Evolutionary conservation across 2,329 filamentous ascomycete genomes (phyloP).

Genomic region (Colletotrichum simmondsii): DNA sequence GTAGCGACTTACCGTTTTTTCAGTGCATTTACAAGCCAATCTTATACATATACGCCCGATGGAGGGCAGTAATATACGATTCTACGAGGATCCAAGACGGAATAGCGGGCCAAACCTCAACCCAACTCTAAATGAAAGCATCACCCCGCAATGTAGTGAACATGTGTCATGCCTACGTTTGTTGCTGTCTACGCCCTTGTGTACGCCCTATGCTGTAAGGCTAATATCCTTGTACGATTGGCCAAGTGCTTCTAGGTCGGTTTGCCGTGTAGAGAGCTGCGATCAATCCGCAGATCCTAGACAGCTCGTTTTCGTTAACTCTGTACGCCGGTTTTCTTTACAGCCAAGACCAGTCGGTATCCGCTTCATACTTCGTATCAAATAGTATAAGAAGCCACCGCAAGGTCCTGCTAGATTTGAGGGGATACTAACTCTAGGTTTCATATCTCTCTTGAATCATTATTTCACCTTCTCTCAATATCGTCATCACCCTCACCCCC

Average conservation of each 20-base stretch:
- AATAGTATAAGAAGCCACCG: too few species aligned
- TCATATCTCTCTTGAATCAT: too few species aligned
- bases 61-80: constrained; percentile 23
- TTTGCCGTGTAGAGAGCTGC: neutral
- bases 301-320: neutral
- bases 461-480: too few species aligned
- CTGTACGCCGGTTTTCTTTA: neutral
- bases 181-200: neutral
- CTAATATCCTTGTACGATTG: neutral
- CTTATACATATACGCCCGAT: neutral
- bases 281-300: neutral
- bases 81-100: constrained; percentile 18
- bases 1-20: constrained; percentile 23
- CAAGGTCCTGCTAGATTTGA: too few species aligned
- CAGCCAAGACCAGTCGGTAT: neutral
- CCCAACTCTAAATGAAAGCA: neutral
- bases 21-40: constrained; percentile 15
- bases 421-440: too few species aligned
- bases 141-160: neutral
- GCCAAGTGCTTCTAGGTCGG: neutral
- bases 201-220: neutral
- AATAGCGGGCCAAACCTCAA: neutral
- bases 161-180: neutral
- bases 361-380: neutral
- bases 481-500: too few species aligned